Base-by-base conservation (phyloP, 768 basidiomycete genomes). In the Artomyces pyxidatus region DNA sequence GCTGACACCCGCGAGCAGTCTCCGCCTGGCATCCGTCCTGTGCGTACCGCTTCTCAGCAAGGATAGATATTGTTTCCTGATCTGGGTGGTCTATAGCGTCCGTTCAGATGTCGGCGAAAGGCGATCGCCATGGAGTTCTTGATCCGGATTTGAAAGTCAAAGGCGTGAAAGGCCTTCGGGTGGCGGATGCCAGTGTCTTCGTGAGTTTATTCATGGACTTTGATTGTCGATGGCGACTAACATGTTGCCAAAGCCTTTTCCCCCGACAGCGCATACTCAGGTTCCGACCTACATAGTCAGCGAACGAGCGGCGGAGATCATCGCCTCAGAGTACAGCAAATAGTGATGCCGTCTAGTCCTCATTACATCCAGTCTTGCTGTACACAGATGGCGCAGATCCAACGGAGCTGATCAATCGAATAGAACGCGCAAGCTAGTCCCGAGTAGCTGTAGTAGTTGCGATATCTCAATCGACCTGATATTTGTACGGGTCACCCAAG, bases 91-190 rank as follows among this genome's bases (percentile, higher is more conserved):
- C n/a, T 8, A 55, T 52, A 3, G 59, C 54, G 7, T 17, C 28
- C 22, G 57, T 61, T 50, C 49, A 44, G 1, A 16, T 35, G 14
- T 12, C 32, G 12, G 3, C 14, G n/a, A 8, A 27, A 37, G 32
- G 32, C 4, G 46, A 37, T 6, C 26, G 26, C 2, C 38, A 4
- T 5, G 56, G 54, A n/a, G 60, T 59, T 25, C 48, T 60, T 1
- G 52, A 58, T 45, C 46, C 57, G 2, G 59, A 70, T 45, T 55
- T 74, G 26, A 54, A 50, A 4, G 63, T 73, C 7, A 71, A 72
- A 51, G 63, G 65, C 7, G 58, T 63, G 0, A 48, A 28, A 3
- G 70, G 69, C 5, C 48, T 74, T n/a, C 63, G 72, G 6, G 58
- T 74, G 27, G 69, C 72, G 8, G 71, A 74, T 40, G 57, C 56